Base-by-base conservation (phyloP, 2,329 filamentous ascomycete genomes). In the Diaporthe eres region DNA sequence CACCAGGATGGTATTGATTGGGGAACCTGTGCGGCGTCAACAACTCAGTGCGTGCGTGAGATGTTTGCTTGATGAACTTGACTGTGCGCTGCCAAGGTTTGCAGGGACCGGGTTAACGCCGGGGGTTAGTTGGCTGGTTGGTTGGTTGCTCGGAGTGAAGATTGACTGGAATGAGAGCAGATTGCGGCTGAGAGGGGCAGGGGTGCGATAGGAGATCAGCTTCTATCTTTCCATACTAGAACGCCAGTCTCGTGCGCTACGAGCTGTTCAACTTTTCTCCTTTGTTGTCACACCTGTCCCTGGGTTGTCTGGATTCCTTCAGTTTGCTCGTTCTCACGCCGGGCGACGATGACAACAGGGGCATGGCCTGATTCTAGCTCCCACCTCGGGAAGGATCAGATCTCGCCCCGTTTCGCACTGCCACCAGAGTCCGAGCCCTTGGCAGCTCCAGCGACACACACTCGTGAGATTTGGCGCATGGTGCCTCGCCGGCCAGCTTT, bases 341-440 rank as follows among this genome's bases (percentile, higher is more conserved):
- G 25, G 28, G 2, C 28, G 22, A 39, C 39, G 13, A 17, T 12
- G 39, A 47, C 61, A 15, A 15, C 42, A 67, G 63, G 47, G 31
- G 19, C 44, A 25, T 67, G 63, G 28, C 63, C 51, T 61, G 58
- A 49, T 34, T 9, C 12, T 1, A 25, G 31, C 13, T 10, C 47
- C 19, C 7, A 13, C 65, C 47, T 70, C n/a, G 47, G 47, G 8
- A 53, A 68, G 47, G 47, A 68, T 70, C 65, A 67, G 47, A 39
- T 68, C 31, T 70, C 25, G 49, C 17, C 47, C 49, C 4, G 49
- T 55, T 22, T 70, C 3, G 65, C 47, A 70, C 65, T 53, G 65
- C 63, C 63, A 53, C 63, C 47, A 51, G 31, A 53, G 47, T 19
- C 63, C 63, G 63, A 68, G 44, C 44, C 28, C 63, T 68, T 68